Evolutionary conservation across 225 moss, liverwort and hornwort genomes (phyloP).

Genomic region (Bryum argenteum): DNA sequence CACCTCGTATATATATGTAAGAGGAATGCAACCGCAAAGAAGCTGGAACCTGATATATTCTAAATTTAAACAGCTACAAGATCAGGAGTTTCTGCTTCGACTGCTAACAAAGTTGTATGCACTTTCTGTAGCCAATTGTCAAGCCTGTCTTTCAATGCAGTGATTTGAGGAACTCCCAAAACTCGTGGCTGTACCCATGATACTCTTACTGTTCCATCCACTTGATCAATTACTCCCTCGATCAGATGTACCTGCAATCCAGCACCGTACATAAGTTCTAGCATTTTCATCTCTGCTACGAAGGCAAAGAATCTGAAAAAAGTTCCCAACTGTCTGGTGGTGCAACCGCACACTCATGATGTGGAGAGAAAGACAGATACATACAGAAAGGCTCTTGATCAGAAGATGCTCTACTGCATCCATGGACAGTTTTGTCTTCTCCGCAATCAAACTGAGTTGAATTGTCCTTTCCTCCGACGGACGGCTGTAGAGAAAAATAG

Average conservation of each 20-base stretch:
- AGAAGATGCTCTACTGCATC: conserved; percentile 97
- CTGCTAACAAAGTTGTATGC: conserved; percentile 94
- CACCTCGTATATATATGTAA: conserved; percentile 33
- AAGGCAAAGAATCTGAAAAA: background rate
- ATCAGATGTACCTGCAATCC: conserved; percentile 86
- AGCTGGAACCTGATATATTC: conserved; percentile 43
- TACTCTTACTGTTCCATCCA: conserved; percentile 93
- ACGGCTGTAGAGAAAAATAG: conserved; percentile 56
- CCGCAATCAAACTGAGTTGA: conserved; percentile 82
- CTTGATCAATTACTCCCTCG: conserved; percentile 99
- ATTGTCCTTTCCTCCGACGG: conserved; percentile 99
- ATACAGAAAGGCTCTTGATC: conserved; percentile 97
- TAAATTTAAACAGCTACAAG: conserved; percentile 85
- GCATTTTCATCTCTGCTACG: background rate
- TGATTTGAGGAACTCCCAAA: conserved; percentile 97
- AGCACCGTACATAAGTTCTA: background rate
- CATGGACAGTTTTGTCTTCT: conserved; percentile 80
- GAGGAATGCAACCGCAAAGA: conserved; percentile 52
- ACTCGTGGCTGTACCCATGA: conserved; percentile 99
- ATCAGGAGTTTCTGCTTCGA: conserved; percentile 98
- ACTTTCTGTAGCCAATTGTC: conserved; percentile 98
- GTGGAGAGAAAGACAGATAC: conserved; percentile 13
- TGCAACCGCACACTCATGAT: conserved; percentile 8
- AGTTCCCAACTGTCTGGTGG: background rate
- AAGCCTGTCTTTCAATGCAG: conserved; percentile 91